A percentile compares a stretch with the other conserved stretches of the same genome.
Evolutionary conservation across 2,329 filamentous ascomycete genomes (phyloP).

Genomic region (Graphium sp.): DNA sequence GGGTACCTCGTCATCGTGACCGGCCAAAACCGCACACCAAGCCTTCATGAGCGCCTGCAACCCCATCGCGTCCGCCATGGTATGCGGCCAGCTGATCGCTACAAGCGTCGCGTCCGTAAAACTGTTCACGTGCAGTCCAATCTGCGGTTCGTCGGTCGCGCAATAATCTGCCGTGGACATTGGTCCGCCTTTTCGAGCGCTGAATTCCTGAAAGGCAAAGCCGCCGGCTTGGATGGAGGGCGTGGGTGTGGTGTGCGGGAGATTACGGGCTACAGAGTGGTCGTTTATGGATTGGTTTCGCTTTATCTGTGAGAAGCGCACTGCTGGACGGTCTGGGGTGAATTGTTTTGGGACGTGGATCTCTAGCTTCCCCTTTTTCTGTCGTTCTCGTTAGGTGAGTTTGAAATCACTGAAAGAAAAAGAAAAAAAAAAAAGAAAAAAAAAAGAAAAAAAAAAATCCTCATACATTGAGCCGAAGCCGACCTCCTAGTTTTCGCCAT

Average conservation of each 20-base stretch:
- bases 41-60: slow-evolving; percentile 20
- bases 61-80: slow-evolving; percentile 27
- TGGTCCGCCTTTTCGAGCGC: slow-evolving; percentile 4
- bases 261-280: too few relatives aligned
- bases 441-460: neutral
- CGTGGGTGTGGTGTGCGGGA: too few relatives aligned
- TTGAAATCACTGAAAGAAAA: neutral
- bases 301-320: slow-evolving; percentile 1
- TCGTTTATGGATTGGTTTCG: too few relatives aligned
- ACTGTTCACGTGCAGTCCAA: slow-evolving; percentile 27
- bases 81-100: slow-evolving; percentile 26
- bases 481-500: slow-evolving; percentile 1
- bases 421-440: neutral
- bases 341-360: slow-evolving; percentile 1
- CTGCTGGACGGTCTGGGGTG: neutral
- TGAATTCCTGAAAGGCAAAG: too few relatives aligned
- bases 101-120: slow-evolving; percentile 33
- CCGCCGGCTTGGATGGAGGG: too few relatives aligned
- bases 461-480: neutral
- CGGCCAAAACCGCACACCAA: slow-evolving; percentile 27
- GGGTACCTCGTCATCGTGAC: slow-evolving; percentile 21
- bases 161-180: slow-evolving; percentile 20
- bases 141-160: slow-evolving; percentile 21
- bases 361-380: neutral
- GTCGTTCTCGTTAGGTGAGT: neutral